A percentile compares a stretch with the other conserved stretches of the same genome.
phyloP scores from a whole-genome alignment of 1,139 yeast genomes.

The Scheffersomyces quercinus region DNA sequence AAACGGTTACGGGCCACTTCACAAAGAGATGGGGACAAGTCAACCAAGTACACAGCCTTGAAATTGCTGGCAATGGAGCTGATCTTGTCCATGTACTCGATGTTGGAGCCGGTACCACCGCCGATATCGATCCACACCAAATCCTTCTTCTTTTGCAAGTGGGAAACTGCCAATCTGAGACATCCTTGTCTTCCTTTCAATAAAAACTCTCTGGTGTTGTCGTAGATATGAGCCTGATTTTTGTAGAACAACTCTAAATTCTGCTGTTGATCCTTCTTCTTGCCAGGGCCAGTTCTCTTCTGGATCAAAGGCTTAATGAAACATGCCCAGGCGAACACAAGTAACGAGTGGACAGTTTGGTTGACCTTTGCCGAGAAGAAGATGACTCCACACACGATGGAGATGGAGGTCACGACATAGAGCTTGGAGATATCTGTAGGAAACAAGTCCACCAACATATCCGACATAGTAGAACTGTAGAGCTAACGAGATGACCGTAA shows the following conservation, averaged over 20 bases:
- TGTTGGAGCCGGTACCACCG: constrained; percentile 83
- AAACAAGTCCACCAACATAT: neutral
- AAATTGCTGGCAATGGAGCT: constrained; percentile 52
- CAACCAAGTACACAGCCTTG: constrained; percentile 69
- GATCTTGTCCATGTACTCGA: constrained; percentile 68
- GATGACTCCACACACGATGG: constrained; percentile 3
- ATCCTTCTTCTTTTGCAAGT: constrained; percentile 43
- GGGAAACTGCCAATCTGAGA: constrained; percentile 58
- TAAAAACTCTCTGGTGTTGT: constrained; percentile 61
- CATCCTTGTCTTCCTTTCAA: constrained; percentile 73
- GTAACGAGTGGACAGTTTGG: constrained; percentile 29
- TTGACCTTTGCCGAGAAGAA: constrained; percentile 19
- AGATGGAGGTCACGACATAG: constrained; percentile 1
- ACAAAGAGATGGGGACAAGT: constrained; percentile 74
- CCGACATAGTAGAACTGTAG: neutral
- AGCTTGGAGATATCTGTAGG: constrained; percentile 3
- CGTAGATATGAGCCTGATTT: constrained; percentile 76
- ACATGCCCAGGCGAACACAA: constrained; percentile 54
- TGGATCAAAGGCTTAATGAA: constrained; percentile 67
- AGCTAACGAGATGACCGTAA: too few relatives aligned
- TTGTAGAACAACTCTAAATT: constrained; percentile 72
- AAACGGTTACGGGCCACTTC: constrained; percentile 67
- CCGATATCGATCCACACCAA: constrained; percentile 84
- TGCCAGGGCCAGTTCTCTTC: constrained; percentile 26
- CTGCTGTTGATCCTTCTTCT: constrained; percentile 55